A percentile compares a stretch with the other conserved stretches of the same genome.
phyloP scores from a whole-genome alignment of 257 asterid species.

The Solanum neorickii region DNA sequence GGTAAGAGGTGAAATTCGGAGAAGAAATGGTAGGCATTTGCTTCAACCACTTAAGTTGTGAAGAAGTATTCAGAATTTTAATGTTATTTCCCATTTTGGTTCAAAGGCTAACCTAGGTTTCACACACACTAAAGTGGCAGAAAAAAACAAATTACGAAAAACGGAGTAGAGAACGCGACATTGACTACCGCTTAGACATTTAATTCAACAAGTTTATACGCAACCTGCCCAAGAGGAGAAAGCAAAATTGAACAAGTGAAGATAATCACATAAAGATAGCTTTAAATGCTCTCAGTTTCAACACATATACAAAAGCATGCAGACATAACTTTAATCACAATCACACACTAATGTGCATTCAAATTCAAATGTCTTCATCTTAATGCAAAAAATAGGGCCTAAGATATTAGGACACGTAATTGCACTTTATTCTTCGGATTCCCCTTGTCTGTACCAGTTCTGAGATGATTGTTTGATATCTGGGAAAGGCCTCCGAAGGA shows the following conservation, averaged over 20 bases:
- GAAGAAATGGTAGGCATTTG: slow-evolving; percentile 58
- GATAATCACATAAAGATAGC: background rate
- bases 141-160: background rate
- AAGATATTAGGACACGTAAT: background rate
- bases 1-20: slow-evolving; percentile 44
- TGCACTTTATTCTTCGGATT: background rate
- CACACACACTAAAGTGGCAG: slow-evolving; percentile 15
- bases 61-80: slow-evolving; percentile 39
- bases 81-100: slow-evolving; percentile 67
- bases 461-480: background rate
- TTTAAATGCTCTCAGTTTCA: background rate
- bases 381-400: background rate
- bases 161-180: background rate
- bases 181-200: background rate
- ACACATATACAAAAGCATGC: background rate
- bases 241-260: background rate
- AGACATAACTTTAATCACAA: background rate
- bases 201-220: background rate
- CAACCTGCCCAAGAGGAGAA: background rate
- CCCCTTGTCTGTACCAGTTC: background rate
- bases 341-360: background rate
- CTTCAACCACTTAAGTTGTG: slow-evolving; percentile 80
- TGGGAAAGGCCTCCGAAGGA: background rate
- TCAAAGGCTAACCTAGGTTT: slow-evolving; percentile 46
- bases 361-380: background rate